Conservation (phyloP, 768 basidiomycete genomes). For the Naganishia vaughanmartiniae region DNA sequence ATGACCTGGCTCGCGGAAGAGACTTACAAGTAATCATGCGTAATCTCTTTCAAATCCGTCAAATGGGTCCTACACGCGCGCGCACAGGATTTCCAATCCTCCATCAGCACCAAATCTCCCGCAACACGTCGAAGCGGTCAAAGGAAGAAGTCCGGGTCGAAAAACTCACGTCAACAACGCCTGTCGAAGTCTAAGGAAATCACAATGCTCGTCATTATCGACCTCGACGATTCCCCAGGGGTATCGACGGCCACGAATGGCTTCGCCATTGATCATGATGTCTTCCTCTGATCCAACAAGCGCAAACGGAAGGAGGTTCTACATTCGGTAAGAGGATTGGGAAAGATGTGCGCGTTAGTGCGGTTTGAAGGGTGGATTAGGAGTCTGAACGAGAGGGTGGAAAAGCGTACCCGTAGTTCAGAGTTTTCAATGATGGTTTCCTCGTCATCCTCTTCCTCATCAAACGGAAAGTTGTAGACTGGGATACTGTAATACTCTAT, state of each 20-base stretch:
- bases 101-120: slow-evolving; percentile 7
- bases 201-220: slow-evolving; percentile 99
- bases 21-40: slow-evolving; percentile 77
- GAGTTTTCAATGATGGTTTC: slow-evolving; percentile 97
- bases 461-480: slow-evolving; percentile 99
- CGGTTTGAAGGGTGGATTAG: not conserved
- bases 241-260: slow-evolving; percentile 88
- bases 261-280: slow-evolving; percentile 79
- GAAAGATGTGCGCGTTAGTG: not conserved
- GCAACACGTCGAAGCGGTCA: not conserved
- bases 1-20: not conserved
- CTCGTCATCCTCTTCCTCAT: slow-evolving; percentile 98
- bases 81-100: slow-evolving; percentile 54
- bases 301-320: slow-evolving; percentile 92
- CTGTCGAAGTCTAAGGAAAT: slow-evolving; percentile 87
- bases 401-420: slow-evolving; percentile 71
- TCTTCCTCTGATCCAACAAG: slow-evolving; percentile 97
- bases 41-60: slow-evolving; percentile 83
- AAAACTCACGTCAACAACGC: slow-evolving; percentile 67
- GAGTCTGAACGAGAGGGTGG: slow-evolving; percentile 16
- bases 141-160: slow-evolving; percentile 55
- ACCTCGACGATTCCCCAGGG: slow-evolving; percentile 99
- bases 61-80: slow-evolving; percentile 64
- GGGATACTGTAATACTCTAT: slow-evolving; percentile 98
- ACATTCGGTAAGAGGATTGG: not conserved